Evolutionary conservation across 768 basidiomycete genomes (phyloP), one percentile per base, ranked within the genome.

Genomic region (Suillus alpinus): DNA sequence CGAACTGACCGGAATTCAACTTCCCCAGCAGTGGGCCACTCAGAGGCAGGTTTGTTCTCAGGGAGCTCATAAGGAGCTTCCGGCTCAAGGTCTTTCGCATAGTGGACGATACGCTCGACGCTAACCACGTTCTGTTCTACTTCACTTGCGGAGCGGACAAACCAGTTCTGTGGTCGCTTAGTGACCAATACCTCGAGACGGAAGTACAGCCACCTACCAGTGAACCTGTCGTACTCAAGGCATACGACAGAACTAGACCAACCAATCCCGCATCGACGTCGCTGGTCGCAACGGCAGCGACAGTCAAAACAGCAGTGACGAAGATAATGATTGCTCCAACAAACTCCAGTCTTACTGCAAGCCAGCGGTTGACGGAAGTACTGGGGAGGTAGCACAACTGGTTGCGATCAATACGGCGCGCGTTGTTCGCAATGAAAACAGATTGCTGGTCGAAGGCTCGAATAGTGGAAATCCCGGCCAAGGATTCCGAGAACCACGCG

Each of bases 41-140:
- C 65, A 1, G 71, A 69, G 36, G 71, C 67, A 0, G 88, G 86
- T 51, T 85, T 81, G 12, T 71, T 74, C 23, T 86, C 86, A 0
- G 84, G 80, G 18, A 91, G 76, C 61, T 92, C 88, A 46, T 83
- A 80, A 0, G 90, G 85, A 1, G 91, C 93, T 73, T 98, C 95
- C 0, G 86, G 78, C 18, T 78, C 67, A 18, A 96, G 78, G 7
- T 88, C 78, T 31, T 67, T 73, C 2, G 86, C 86, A 67, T 97
- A 95, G 66, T 95, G 87, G 31, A 91, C 72, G 57, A 95, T 89
- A 6, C 94, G 87, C 71, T 96, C 94, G 16, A 93, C 90, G 67
- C 91, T 92, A 62, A 94, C 92, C 66, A 94, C 88, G 65, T 92
- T 92, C 67, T 94, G 91, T 69, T 96, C 94, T 13, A 94, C 91